phyloP scores from a whole-genome alignment of 345 rosid genomes.

The Salix suchowensis region DNA sequence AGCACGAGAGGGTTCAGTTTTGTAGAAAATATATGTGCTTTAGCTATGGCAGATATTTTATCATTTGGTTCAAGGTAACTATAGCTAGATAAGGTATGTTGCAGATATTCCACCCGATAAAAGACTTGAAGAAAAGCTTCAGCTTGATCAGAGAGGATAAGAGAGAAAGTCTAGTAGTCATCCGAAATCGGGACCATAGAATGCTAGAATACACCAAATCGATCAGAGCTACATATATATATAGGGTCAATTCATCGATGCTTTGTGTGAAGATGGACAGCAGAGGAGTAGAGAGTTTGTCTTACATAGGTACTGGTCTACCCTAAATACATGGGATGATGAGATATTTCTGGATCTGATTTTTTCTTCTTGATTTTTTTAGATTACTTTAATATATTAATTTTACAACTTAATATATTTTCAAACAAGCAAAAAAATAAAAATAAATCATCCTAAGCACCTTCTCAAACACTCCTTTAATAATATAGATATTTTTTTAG shows the following conservation, averaged over 20 bases:
- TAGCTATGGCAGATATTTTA: neutral
- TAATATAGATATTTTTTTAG: neutral
- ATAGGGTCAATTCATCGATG: neutral
- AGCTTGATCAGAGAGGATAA: neutral
- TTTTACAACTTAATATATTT: too few relatives aligned
- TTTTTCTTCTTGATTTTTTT: too few relatives aligned
- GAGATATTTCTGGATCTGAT: neutral
- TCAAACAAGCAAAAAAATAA: too few relatives aligned
- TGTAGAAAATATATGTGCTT: neutral
- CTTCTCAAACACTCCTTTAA: too few relatives aligned
- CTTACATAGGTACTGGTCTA: neutral
- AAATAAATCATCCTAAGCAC: too few relatives aligned
- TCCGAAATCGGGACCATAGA: neutral
- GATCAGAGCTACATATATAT: neutral
- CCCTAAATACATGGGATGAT: neutral
- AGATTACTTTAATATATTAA: too few relatives aligned
- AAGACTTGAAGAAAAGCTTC: neutral
- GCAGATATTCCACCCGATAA: neutral
- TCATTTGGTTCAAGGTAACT: neutral
- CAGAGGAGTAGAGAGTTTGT: neutral
- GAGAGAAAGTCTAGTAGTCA: neutral
- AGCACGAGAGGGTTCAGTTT: neutral
- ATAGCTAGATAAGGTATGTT: neutral
- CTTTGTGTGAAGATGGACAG: neutral
- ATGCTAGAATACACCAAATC: neutral